phyloP scores from a whole-genome alignment of 257 asterid species.

The Capsicum rhomboideum region DNA sequence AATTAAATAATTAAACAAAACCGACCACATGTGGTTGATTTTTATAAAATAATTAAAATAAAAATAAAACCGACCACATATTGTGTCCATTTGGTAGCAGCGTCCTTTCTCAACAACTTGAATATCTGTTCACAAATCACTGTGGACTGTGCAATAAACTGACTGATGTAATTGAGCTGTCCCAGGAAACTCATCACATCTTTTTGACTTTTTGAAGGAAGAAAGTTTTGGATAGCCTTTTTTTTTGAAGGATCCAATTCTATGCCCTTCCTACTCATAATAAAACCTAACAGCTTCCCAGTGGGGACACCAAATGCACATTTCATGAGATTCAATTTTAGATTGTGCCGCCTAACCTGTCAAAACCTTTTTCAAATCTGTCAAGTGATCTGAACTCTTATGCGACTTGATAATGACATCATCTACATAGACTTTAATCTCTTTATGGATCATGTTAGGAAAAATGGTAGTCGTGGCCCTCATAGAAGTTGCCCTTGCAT shows the following conservation, averaged over 20 bases:
- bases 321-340: not conserved
- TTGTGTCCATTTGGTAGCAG: not conserved
- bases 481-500: not conserved
- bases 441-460: not conserved
- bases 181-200: not conserved
- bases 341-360: not conserved
- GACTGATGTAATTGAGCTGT: not conserved
- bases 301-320: not conserved
- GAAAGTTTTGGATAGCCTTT: not conserved
- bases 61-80: too few species aligned
- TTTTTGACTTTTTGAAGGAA: not conserved
- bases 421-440: not conserved
- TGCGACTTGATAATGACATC: not conserved
- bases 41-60: too few species aligned
- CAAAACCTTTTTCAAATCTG: not conserved
- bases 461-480: not conserved
- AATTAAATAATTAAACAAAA: too few species aligned
- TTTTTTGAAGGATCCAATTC: not conserved
- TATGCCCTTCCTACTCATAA: too few species aligned
- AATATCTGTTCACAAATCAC: too few species aligned
- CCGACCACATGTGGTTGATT: too few species aligned
- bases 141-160: not conserved
- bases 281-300: not conserved
- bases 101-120: not conserved
- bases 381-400: not conserved